A percentile compares a stretch with the other conserved stretches of the same genome.
Conservation (phyloP, 306 rosid species). For the Sicyos edulis region DNA sequence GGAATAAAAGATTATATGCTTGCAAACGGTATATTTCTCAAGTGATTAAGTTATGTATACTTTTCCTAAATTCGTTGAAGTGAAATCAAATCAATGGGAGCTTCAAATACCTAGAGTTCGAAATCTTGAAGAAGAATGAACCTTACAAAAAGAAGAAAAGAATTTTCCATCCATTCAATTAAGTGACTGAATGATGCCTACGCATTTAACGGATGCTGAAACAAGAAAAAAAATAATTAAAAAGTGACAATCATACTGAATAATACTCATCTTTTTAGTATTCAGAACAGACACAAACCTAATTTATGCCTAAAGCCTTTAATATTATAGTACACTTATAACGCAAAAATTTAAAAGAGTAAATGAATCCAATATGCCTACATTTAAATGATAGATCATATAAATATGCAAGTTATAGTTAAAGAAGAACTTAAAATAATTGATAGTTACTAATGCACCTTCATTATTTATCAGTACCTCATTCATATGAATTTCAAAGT, state of each 20-base stretch:
- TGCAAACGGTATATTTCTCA: background rate
- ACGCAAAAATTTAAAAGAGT: too few species aligned
- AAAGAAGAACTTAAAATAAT: too few species aligned
- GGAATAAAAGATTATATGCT: background rate
- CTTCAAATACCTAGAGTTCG: background rate
- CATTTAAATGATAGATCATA: too few species aligned
- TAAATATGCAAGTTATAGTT: too few species aligned
- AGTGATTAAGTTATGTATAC: background rate
- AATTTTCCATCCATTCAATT: slow-evolving; percentile 2
- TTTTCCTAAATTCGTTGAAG: background rate
- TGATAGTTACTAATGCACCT: too few species aligned
- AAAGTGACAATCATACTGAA: background rate
- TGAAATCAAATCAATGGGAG: background rate
- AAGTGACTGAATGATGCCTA: slow-evolving; percentile 17
- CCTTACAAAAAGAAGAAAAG: slow-evolving; percentile 9
- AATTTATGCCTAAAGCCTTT: background rate
- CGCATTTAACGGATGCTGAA: background rate
- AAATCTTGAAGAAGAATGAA: slow-evolving; percentile 13
- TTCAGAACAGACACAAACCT: background rate
- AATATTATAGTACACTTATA: background rate
- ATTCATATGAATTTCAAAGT: too few species aligned
- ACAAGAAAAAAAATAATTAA: background rate
- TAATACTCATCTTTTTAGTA: background rate
- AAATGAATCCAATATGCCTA: too few species aligned
- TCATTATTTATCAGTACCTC: too few species aligned